Evolutionary conservation across 495 filamentous ascomycete species (phyloP), one percentile per base, ranked within the genome.

Genomic region (Tuber melanosporum): DNA sequence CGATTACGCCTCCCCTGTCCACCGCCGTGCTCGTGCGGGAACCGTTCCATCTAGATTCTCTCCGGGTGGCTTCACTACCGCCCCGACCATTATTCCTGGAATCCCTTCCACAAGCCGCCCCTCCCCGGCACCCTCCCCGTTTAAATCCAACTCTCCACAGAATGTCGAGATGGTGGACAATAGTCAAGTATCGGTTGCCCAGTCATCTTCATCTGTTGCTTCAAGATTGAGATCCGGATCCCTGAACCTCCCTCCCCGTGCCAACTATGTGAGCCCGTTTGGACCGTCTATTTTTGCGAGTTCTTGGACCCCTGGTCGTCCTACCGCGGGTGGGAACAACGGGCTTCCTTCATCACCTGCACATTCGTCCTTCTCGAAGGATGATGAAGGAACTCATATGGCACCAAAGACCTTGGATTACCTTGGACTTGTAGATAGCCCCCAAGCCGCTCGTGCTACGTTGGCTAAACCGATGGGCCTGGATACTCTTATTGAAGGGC

Each of bases 1-100:
- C 73, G 86, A 84, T 79, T 91, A 84, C 84, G 85, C 86, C 84
- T 91, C 87, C 81, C 90, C 88, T 74, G 85, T 86, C 20, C 85
- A 87, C 62, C 88, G 92, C 71, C 89, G 95, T 80, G 91, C 94
- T 73, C 90, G 95, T 85, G 95, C 95, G 74, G 95, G 95, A 78
- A 99, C 95, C n/a, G 91, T 99, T 36, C 95, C 95, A 44, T 99
- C 95, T 49, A 90, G 94, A 75, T 97, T 99, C 84, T 90, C 91
- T 72, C 92, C 94, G 32, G 91, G 89, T 72, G 91, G 88, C 73
- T 86, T 89, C 73, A 83, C 90, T 66, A 89, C 89, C 71, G 85
- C 88, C 78, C 87, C 91, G 71, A 89, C 92, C 75, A 86, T 90
- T 0, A 86, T 93, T 62, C 72, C 82, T 22, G 74, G 76, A 41